Evolutionary conservation across 2,329 filamentous ascomycete genomes (phyloP).

Genomic region (Nemania serpens): DNA sequence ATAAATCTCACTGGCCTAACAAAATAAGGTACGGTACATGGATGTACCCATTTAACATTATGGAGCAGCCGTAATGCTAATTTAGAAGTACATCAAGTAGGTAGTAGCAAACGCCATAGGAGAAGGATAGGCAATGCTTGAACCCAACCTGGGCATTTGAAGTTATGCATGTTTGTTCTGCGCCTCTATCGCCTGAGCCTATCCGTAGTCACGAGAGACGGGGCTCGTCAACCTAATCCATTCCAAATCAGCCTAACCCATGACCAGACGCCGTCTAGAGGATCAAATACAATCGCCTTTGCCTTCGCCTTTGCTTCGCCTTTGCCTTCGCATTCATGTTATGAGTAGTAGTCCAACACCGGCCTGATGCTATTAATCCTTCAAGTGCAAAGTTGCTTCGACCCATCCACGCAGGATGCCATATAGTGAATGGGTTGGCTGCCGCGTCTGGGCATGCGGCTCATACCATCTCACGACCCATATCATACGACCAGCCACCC

Average conservation of each 20-base stretch:
- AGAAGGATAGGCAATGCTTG: no score
- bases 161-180: conserved; percentile 4
- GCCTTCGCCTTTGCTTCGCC: conserved; percentile 19
- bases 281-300: conserved; percentile 19
- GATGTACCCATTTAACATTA: no score
- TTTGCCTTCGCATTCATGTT: conserved; percentile 19
- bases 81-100: no score
- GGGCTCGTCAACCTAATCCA: not conserved
- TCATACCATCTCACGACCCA: conserved; percentile 42
- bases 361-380: conserved; percentile 32
- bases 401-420: not conserved
- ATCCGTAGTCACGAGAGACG: conserved; percentile 5
- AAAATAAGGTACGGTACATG: no score
- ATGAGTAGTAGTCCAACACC: conserved; percentile 29
- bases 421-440: not conserved
- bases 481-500: conserved; percentile 71
- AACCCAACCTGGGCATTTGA: not conserved
- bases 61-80: no score
- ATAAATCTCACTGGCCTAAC: no score
- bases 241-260: not conserved
- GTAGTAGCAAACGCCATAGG: no score
- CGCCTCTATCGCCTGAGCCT: not conserved
- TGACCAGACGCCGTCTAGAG: conserved; percentile 3
- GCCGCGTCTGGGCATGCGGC: conserved; percentile 3
- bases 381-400: not conserved